Base-by-base conservation (phyloP, 2,329 filamentous ascomycete species). In the Clonostachys solani region DNA sequence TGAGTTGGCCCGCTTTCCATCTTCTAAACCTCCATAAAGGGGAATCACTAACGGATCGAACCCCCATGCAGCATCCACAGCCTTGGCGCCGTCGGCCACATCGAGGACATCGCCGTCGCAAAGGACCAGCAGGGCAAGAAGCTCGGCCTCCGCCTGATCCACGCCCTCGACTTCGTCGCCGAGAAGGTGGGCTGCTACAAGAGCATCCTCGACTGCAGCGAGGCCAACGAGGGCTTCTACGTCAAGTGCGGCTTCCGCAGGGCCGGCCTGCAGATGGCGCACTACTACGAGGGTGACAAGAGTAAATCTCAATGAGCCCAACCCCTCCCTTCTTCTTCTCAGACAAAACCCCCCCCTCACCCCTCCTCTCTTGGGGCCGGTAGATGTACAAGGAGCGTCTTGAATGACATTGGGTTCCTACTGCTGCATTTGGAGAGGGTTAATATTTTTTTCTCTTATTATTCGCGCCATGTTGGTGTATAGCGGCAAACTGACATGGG, bases 121-220 rank as follows among this genome's bases (percentile, higher is more conserved):
- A 91, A 92, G 71, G 89, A 95, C 59, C 91, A 97, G 72, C 94
- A 97, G 70, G 94, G 94, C 57, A 96, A 97, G 81, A 96, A 96
- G 73, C 77, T 97, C 40, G 94, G 94, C 5, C 73, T 96, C 61
- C 81, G 90, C 56, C 86, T 97, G 56, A 97, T 97, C 60, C 89
- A 97, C 72, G 91, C 92, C 8, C 78, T 99, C 62, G 92, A 97
- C 69, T 87, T 79, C 63, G 84, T 97, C 50, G 91, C 92, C 47
- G 83, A 89, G 64, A 81, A 90, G 64, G 85, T 94, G 49, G 94
- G 92, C 47, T 97, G 92, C 71, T 97, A 97, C 72, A 97, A 94
- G 86, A 91, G 84, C 54, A 97, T 99, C 57, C 80, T 97, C 54
- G 92, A 97, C 69, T 99, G 94, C 75, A 95, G 88, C 55, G 92